These are phyloP conservation scores for Chloris gayana DNA, from an alignment of 176 grass and related monocot species.

Conservation along the genomic window DNA sequence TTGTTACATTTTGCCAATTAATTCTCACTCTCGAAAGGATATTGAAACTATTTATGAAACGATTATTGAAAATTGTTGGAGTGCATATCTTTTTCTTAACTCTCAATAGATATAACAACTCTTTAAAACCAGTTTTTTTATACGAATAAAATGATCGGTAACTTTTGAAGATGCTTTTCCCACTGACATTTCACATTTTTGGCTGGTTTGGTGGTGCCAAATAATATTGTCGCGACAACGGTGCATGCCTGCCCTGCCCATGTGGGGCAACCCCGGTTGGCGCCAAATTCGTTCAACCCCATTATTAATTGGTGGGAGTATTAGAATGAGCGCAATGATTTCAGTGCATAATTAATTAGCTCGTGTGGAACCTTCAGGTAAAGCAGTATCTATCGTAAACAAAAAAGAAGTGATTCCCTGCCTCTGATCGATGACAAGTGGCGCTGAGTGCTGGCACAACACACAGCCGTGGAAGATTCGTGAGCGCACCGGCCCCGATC, in stretches of 20 bases:
- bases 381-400: too few relatives aligned
- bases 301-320: not conserved
- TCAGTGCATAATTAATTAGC: not conserved
- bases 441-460: not conserved
- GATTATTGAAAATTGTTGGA: too few relatives aligned
- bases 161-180: too few relatives aligned
- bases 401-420: not conserved
- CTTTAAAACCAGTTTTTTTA: too few relatives aligned
- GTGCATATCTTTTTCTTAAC: too few relatives aligned
- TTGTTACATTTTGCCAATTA: too few relatives aligned
- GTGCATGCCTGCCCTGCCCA: conserved; percentile 1
- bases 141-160: too few relatives aligned
- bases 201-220: not conserved
- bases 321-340: not conserved
- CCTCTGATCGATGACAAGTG: not conserved
- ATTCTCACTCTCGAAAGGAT: too few relatives aligned
- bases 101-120: too few relatives aligned
- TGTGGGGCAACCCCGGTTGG: not conserved
- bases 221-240: conserved; percentile 8
- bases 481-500: not conserved
- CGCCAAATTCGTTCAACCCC: not conserved
- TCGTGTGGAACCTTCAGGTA: not conserved
- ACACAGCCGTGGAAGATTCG: conserved; percentile 3
- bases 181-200: not conserved
- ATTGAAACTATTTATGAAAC: too few relatives aligned